Conservation (phyloP, 2,329 filamentous ascomycete genomes). For the Penicillium frequentans region DNA sequence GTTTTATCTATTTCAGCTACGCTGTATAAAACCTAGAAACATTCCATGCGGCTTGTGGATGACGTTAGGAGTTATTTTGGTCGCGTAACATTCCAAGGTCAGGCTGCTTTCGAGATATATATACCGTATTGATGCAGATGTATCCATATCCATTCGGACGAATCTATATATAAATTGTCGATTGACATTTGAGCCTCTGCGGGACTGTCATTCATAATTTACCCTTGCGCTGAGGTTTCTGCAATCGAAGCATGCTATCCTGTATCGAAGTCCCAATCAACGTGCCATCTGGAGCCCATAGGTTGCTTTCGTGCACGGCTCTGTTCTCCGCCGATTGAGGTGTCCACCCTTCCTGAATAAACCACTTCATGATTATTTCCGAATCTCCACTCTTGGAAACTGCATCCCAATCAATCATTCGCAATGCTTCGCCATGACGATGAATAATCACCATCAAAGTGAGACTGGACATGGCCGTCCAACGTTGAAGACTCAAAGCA, state of each 20-base stretch:
- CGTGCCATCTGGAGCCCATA: slow-evolving; percentile 45
- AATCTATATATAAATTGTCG: not conserved
- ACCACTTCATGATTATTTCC: slow-evolving; percentile 43
- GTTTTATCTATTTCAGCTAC: no score
- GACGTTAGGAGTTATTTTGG: no score
- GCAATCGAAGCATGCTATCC: slow-evolving; percentile 49
- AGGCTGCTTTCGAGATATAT: no score
- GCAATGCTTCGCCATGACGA: slow-evolving; percentile 38
- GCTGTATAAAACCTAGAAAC: no score
- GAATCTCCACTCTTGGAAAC: slow-evolving; percentile 7
- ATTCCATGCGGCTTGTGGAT: no score
- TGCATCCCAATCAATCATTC: slow-evolving; percentile 42
- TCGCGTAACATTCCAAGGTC: no score
- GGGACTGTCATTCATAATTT: slow-evolving; percentile 21
- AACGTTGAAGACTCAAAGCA: slow-evolving; percentile 45
- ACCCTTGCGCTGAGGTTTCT: slow-evolving; percentile 9
- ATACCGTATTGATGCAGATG: no score
- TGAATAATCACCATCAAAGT: slow-evolving; percentile 53
- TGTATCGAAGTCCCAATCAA: slow-evolving; percentile 52
- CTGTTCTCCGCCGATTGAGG: slow-evolving; percentile 47
- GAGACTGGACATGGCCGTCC: slow-evolving; percentile 48
- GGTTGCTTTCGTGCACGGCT: slow-evolving; percentile 47
- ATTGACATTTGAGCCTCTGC: not conserved
- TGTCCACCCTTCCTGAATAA: slow-evolving; percentile 51
- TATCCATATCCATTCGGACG: not conserved